Base-by-base conservation (phyloP, 2,329 filamentous ascomycete species). In the Exophiala sideris region DNA sequence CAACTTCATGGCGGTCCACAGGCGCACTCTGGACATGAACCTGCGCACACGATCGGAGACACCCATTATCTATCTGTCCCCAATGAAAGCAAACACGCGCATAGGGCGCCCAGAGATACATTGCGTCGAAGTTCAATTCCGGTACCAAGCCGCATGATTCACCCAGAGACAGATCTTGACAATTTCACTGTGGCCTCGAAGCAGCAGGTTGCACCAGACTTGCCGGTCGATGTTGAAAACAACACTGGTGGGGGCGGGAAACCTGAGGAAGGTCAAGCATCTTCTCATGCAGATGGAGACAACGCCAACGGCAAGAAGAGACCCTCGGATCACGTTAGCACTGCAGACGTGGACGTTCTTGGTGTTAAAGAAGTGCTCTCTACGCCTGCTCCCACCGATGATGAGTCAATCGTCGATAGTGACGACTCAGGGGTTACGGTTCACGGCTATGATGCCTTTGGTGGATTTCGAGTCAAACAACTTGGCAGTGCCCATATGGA, bases 401-500 rank as follows among this genome's bases (percentile, higher is more conserved):
- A 46, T 4, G 40, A 50, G 16, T 49, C 56, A 20, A 21, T 46
- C 35, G 8, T 40, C 33, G 50, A 42, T 10, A 49, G 47, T 29
- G 47, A 56, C 8, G 36, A 29, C 20, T 53, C 56, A 16, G 39
- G 20, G 5, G 35, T 21, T 18, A 42, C 56, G 32, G 33, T 54
- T 14, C 47, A 49, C 33, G 58, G 56, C 41, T 58, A 56, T 33
- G 58, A 61, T 46, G 33, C 46, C 11, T 45, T 51, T 20, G 58
- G 58, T 14, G 58, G 56, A 8, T 62, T 52, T 36, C 56, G 56
- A 2, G 34, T 62, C 34, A 56, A 54, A 18, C 52, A 45, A 18
- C 39, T 62, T 12, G 38, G 52, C 6, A 46, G 41, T 33, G 39
- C 41, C 7, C 29, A 44, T 14, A 47, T 46, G 6, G 45, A 52